Conservation (phyloP, 1,139 yeast genomes). For the Diutina neorugosa region DNA sequence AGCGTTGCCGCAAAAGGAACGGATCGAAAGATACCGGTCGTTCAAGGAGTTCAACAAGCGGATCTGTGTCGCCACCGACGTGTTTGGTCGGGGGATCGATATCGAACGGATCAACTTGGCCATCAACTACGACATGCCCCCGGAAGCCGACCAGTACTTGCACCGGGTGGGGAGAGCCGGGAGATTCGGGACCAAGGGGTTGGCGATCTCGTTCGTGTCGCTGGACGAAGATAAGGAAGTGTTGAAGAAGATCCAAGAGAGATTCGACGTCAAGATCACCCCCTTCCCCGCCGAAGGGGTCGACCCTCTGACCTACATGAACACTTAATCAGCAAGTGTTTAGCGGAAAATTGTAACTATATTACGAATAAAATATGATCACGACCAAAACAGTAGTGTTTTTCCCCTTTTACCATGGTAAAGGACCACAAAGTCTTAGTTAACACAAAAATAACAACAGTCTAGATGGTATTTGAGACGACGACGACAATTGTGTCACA, state of each 20-base stretch:
- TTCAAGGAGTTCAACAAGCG: constrained; percentile 98
- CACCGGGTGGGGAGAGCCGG: constrained; percentile 99
- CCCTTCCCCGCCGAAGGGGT: constrained; percentile 98
- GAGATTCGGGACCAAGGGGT: constrained; percentile 98
- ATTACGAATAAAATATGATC: not conserved
- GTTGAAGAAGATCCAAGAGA: constrained; percentile 85
- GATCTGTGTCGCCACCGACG: constrained; percentile 97
- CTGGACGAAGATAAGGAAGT: constrained; percentile 82
- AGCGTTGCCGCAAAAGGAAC: constrained; percentile 93
- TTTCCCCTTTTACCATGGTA: too few relatives aligned
- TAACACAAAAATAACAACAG: too few relatives aligned
- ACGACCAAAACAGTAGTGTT: not conserved
- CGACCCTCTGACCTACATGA: constrained; percentile 96
- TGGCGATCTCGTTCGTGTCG: constrained; percentile 85
- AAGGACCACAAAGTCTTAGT: not conserved
- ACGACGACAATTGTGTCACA: not conserved
- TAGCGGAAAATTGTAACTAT: not conserved
- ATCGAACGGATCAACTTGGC: constrained; percentile 97
- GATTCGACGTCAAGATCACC: constrained; percentile 91
- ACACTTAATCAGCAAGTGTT: constrained; percentile 40
- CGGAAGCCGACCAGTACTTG: constrained; percentile 93
- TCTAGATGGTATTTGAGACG: not conserved
- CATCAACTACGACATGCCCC: constrained; percentile 86
- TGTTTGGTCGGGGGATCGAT: constrained; percentile 98
- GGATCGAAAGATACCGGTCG: constrained; percentile 91